Base-by-base conservation (phyloP, 192 early-diverging fungal species). In the Gaertneriomyces sp. region DNA sequence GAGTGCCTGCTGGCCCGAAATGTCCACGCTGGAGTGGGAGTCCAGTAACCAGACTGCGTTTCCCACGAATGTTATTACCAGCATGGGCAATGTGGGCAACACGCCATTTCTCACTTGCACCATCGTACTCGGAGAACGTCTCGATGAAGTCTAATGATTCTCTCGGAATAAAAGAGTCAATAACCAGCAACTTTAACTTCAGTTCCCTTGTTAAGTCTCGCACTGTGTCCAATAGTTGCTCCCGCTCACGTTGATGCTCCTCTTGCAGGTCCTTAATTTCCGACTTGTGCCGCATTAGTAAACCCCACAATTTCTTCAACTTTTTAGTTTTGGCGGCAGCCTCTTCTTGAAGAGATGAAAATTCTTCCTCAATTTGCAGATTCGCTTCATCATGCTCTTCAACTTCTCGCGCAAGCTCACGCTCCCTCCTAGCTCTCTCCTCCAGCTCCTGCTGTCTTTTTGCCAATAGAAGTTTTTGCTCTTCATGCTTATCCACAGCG, bases 321-420 rank as follows among this genome's bases (percentile, higher is more conserved):
- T 87, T 87, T 19, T 67, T 57, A 9, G 81, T 84, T 66, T 87
- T 86, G 41, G 79, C 79, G 6, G 77, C 77, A 41, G 78, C 82
- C 64, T 83, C 84, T 74, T 87, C 85, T 66, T 86, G 84, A 17
- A 87, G 65, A 7, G 76, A 77, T 7, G 75, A 61, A 57, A 77
- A 87, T 70, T 82, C 75, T 56, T 86, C 85, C 64, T 87, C 85
- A 49, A 87, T 85, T 61, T 84, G 84, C 16, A 87, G 62, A 60
- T 79, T 76, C 17, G 70, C 20, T 61, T 86, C 83, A 41, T 84
- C 85, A 41, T 78, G 72, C 49, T 83, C 79, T 56, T 79, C 75
- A 10, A 87, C 61, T 66, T 85, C 66, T 14, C 76, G 67, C 47
- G 80, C 69, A 38, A 87, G 74, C 66, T 81, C 71, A 25, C 74